phyloP scores from a whole-genome alignment of 2,329 filamentous ascomycete species.

The Epichloe uncinata region DNA sequence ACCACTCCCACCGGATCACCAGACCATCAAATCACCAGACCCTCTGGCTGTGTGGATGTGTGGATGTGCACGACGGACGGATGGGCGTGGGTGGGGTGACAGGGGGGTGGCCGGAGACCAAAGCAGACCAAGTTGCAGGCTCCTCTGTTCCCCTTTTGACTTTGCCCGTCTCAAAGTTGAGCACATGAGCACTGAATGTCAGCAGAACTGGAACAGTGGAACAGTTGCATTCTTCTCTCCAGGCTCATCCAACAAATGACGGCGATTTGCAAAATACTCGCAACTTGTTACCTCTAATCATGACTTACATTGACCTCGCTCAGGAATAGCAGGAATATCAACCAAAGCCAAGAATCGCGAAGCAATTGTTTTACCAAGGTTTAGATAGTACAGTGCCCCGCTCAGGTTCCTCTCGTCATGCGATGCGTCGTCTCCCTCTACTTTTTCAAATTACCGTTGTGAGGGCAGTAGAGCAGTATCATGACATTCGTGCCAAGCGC shows the following conservation, averaged over 20 bases:
- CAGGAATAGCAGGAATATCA: not conserved
- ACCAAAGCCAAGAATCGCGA: not conserved
- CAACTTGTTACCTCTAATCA: no score
- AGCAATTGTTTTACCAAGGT: no score
- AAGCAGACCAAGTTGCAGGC: not conserved
- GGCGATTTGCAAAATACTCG: no score
- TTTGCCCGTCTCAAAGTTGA: conserved; percentile 29
- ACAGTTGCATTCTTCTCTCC: not conserved
- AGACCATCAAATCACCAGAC: no score
- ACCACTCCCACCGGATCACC: no score
- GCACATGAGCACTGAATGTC: conserved; percentile 28
- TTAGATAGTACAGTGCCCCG: no score
- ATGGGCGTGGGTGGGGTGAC: not conserved
- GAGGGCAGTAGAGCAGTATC: not conserved
- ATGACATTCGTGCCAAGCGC: not conserved
- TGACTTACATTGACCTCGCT: no score
- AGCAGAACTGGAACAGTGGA: not conserved
- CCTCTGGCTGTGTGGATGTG: no score
- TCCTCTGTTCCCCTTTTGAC: conserved; percentile 12
- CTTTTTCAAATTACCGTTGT: no score
- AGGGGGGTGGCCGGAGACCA: not conserved
- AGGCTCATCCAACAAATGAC: not conserved
- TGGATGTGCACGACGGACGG: no score
- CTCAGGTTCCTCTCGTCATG: no score
- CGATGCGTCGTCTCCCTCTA: no score